Evolutionary conservation across 1,284 basidiomycete species (phyloP).

Genomic region (Malassezia obtusa): DNA sequence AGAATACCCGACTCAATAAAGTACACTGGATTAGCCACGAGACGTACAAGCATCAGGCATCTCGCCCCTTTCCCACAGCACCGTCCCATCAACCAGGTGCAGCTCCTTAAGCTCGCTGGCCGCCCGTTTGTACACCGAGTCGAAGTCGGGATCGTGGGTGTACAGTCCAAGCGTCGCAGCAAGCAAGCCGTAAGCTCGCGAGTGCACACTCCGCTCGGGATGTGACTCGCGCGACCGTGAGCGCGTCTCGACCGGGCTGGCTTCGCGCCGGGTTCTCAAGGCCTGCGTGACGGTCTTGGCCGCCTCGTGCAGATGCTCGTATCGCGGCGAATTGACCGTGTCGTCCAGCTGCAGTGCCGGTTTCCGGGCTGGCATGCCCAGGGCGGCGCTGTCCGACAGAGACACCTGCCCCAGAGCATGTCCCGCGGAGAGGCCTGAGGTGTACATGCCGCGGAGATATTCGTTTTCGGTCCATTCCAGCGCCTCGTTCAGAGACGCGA

Average conservation of each 20-base stretch:
- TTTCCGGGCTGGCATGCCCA: constrained; percentile 35
- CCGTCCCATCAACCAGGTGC: constrained; percentile 55
- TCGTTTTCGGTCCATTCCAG: constrained; percentile 65
- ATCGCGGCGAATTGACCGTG: constrained; percentile 63
- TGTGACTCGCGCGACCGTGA: not conserved
- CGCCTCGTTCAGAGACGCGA: constrained; percentile 74
- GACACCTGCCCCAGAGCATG: constrained; percentile 44
- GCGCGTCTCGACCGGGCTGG: not conserved
- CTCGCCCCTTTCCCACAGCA: constrained; percentile 67
- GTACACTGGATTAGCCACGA: constrained; percentile 19
- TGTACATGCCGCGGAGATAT: constrained; percentile 49
- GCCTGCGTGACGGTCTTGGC: constrained; percentile 51
- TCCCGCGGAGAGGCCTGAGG: constrained; percentile 40
- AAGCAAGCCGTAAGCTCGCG: not conserved
- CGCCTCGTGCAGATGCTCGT: constrained; percentile 64
- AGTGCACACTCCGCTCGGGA: too few species aligned
- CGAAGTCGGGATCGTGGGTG: not conserved
- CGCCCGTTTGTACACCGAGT: constrained; percentile 51
- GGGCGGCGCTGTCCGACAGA: constrained; percentile 51
- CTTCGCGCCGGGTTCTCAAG: not conserved
- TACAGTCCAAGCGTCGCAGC: constrained; percentile 12
- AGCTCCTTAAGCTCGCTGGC: constrained; percentile 63
- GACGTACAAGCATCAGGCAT: constrained; percentile 57
- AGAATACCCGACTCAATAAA: constrained; percentile 45
- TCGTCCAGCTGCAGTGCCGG: constrained; percentile 52